A percentile compares a stretch with the other conserved stretches of the same genome.
Evolutionary conservation across 2,329 filamentous ascomycete genomes (phyloP).

Genomic region (Penicillium sp.): DNA sequence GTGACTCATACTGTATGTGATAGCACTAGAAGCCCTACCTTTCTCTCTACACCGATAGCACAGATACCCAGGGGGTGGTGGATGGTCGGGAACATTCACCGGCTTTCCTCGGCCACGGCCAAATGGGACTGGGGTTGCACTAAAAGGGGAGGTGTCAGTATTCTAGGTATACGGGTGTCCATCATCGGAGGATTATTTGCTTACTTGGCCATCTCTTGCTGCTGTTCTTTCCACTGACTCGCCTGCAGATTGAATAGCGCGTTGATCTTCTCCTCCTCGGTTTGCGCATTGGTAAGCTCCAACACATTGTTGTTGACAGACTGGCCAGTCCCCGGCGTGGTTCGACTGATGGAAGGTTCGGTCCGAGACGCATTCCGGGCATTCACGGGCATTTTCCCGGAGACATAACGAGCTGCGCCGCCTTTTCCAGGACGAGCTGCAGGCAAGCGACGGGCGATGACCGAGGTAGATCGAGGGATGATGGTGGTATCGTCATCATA

Average conservation of each 20-base stretch:
- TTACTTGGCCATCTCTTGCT: slow-evolving; percentile 87
- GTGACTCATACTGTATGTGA: not conserved
- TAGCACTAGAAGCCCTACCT: slow-evolving; percentile 48
- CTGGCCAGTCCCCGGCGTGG: slow-evolving; percentile 33
- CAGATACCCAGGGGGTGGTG: slow-evolving; percentile 89
- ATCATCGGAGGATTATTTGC: slow-evolving; percentile 17
- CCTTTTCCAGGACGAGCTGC: slow-evolving; percentile 83
- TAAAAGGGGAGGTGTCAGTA: slow-evolving; percentile 38
- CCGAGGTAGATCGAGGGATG: slow-evolving; percentile 90
- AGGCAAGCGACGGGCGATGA: slow-evolving; percentile 83
- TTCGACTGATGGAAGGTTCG: slow-evolving; percentile 51
- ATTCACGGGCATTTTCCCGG: slow-evolving; percentile 88
- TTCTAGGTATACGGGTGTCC: not conserved
- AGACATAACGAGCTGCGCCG: slow-evolving; percentile 89
- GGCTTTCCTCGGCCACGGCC: slow-evolving; percentile 39
- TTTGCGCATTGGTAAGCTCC: slow-evolving; percentile 75
- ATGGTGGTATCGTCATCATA: slow-evolving; percentile 98
- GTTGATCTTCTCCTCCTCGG: slow-evolving; percentile 89
- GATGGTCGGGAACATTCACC: slow-evolving; percentile 82
- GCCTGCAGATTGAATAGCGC: slow-evolving; percentile 89
- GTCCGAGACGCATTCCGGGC: slow-evolving; percentile 76
- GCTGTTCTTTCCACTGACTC: slow-evolving; percentile 89
- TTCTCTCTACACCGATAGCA: slow-evolving; percentile 97
- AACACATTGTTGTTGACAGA: slow-evolving; percentile 57
- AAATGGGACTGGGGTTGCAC: slow-evolving; percentile 47